Percentiles rank a stretch among this genome's conserved stretches.
phyloP scores from a whole-genome alignment of 192 early-diverging fungal species.

The Chytriomyces confervae region DNA sequence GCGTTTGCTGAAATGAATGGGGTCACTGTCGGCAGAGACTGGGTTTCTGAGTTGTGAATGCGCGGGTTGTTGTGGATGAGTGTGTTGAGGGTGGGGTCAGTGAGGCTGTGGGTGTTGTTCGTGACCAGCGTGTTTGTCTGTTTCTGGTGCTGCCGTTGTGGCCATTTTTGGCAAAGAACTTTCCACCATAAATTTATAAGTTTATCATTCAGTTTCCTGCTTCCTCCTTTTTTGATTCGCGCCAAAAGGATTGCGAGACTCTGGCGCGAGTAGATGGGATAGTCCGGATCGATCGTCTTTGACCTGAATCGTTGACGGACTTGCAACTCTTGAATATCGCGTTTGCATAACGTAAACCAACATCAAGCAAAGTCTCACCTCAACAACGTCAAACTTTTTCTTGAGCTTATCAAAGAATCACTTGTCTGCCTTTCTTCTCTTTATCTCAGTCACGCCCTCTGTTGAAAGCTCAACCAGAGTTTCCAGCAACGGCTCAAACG shows the following conservation, averaged over 20 bases:
- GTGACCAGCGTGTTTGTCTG: too few relatives aligned
- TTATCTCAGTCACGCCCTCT: conserved; percentile 41
- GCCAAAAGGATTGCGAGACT: conserved; percentile 31
- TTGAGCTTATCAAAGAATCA: conserved; percentile 53
- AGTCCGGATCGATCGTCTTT: conserved; percentile 37
- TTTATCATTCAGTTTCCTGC: too few relatives aligned
- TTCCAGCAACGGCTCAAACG: conserved; percentile 54
- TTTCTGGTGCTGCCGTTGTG: too few relatives aligned
- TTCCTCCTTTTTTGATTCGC: conserved; percentile 8
- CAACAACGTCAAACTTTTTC: conserved; percentile 51
- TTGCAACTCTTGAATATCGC: neutral
- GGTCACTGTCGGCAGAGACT: too few relatives aligned
- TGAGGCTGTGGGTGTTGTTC: too few relatives aligned
- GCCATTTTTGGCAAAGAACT: too few relatives aligned
- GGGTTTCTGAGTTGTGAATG: too few relatives aligned
- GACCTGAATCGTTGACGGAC: conserved; percentile 4
- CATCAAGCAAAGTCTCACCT: conserved; percentile 27
- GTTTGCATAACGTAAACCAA: neutral
- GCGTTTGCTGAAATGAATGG: neutral
- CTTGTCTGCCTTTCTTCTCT: conserved; percentile 60
- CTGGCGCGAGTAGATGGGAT: conserved; percentile 20
- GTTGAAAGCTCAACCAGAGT: conserved; percentile 43
- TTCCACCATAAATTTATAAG: too few relatives aligned
- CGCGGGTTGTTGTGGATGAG: too few relatives aligned
- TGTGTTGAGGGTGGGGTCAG: too few relatives aligned